Evolutionary conservation across 2,329 filamentous ascomycete species (phyloP), one percentile per base, ranked within the genome.

Genomic region (Ascosphaera apis): DNA sequence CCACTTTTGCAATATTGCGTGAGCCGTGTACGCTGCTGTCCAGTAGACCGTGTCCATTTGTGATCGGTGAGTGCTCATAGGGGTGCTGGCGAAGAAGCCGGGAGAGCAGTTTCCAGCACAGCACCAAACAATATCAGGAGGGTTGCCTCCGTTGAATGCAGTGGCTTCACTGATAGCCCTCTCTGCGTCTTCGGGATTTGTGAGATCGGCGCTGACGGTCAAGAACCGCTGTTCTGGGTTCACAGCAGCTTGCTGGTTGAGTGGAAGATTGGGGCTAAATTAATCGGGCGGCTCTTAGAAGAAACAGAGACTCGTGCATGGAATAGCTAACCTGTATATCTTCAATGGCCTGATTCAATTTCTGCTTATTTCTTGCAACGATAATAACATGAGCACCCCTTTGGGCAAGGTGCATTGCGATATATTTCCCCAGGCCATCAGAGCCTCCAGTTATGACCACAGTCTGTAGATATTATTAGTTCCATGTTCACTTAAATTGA

Each of bases 11-110:
- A 93, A 59, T 13, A 77, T 71, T 15, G 80, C 73, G 51, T 91
- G 82, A 27, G 82, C 76, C 57, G 91, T 79, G 53, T 91, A 88
- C 30, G 76, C 76, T 19, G 74, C 72, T 34, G 81, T 79, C 66
- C 76, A 92, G 60, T 81, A 95, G 57, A 93, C 86, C 45, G 86
- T 69, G 49, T 92, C 81, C 81, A 92, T 92, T 53, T 91, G 81
- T 43, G 65, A 61, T 31, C 76, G 68, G 44, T 83, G 60, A 8
- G 66, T 67, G 5, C 72, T 59, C 36, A 80, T 60, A 6, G 76
- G 65, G 28, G 71, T 72, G 41, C 92, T 79, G 43, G 79, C 54
- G 59, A 86, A 91, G 41, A 91, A 74, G 25, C 69, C 66, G 0
- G 84, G 84, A 12, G 62, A 65, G 4, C 78, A 69, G 43, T 69